Evolutionary conservation across 352 stramenopile genomes (phyloP), one percentile per base, ranked within the genome.

Genomic region (Aphanomyces invadans): DNA sequence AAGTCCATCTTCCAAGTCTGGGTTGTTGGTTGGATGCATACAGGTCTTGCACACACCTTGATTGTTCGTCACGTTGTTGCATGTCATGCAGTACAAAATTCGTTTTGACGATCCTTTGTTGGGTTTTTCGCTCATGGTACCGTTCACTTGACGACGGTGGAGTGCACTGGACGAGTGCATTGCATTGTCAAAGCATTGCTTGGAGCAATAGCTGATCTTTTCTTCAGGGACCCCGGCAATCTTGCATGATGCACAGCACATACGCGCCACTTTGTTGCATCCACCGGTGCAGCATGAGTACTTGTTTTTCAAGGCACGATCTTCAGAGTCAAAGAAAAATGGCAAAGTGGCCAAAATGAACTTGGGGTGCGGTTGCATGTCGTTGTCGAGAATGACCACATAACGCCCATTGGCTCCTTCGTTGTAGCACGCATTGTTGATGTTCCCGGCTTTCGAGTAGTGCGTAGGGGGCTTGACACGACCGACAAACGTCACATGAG

Each of bases 401-500:
- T 95, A 93, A 11, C 83, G 81, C 0, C 83, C 87, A 67, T 78
- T 89, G 2, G 83, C 74, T 4, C 86, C 86, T 72, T 95, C 87
- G 67, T 95, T 94, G 74, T 92, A 92, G 71, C 94, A 69, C 32
- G 74, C 83, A 69, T 95, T 95, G 77, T 95, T 95, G 69, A 95
- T 89, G 78, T 95, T 95, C 7, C 87, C 87, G 5, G 87, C 87
- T 73, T 95, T 94, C 0, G 79, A 88, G 76, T 89, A 89, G 73
- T 95, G 81, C 21, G 61, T 72, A 45, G 76, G 61, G 0, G 85
- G 79, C 73, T 94, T 94, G 26, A 94, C 81, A 69, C 85, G 85
- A 2, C 85, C 85, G 3, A 92, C 63, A 42, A 77, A 94, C 0
- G 81, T 91, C 49, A 94, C 85, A 28, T 94, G 79, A 0, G 85